phyloP scores from a whole-genome alignment of 768 basidiomycete genomes.

The Brasilioporus rufonigricans region DNA sequence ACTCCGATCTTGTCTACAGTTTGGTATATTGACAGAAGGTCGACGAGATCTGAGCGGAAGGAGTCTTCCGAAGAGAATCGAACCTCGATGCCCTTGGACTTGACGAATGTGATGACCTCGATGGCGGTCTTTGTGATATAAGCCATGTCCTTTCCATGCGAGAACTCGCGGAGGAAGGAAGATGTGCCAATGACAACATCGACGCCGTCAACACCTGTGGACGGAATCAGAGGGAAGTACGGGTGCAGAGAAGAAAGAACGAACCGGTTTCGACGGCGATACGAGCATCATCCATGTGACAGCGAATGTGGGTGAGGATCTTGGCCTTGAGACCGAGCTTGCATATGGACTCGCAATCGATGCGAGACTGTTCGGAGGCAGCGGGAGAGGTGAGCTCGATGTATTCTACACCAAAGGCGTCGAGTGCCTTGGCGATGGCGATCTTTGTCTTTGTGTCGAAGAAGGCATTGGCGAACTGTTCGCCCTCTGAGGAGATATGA shows the following conservation, averaged over 20 bases:
- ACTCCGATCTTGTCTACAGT: conserved; percentile 99
- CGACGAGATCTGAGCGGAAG: conserved; percentile 99
- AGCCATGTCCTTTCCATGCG: conserved; percentile 99
- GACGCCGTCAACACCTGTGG: conserved; percentile 91
- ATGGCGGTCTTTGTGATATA: conserved; percentile 99
- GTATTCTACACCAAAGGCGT: conserved; percentile 99
- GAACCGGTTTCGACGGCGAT: conserved; percentile 97
- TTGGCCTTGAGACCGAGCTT: conserved; percentile 95
- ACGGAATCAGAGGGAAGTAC: not conserved
- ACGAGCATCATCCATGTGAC: conserved; percentile 99
- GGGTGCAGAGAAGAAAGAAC: conserved; percentile 12
- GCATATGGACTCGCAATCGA: conserved; percentile 98
- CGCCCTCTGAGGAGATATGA: conserved; percentile 67
- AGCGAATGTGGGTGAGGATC: conserved; percentile 98
- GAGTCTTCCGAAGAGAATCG: conserved; percentile 99
- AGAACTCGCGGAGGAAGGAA: conserved; percentile 98
- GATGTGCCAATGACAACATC: conserved; percentile 99
- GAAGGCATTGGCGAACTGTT: conserved; percentile 99
- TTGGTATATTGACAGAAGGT: conserved; percentile 97
- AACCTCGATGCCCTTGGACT: conserved; percentile 99
- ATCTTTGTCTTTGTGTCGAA: conserved; percentile 99
- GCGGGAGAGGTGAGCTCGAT: conserved; percentile 98
- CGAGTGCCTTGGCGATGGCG: conserved; percentile 95
- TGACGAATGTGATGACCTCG: conserved; percentile 98
- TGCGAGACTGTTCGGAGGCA: conserved; percentile 91